Evolutionary conservation across 1,284 basidiomycete species (phyloP).

Genomic region (Malassezia yamatoensis): DNA sequence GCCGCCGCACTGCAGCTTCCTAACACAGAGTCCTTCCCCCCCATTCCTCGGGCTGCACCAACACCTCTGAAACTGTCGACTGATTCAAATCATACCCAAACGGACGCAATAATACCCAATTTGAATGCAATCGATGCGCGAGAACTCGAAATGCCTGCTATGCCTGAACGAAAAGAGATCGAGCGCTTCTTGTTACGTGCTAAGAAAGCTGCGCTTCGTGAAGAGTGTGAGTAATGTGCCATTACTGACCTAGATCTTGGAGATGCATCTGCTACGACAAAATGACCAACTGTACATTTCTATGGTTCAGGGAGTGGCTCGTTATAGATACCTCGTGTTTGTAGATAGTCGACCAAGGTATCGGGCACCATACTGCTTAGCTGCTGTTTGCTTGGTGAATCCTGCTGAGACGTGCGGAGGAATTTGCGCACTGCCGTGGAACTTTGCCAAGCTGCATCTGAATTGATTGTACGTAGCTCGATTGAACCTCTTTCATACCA

Average conservation of each 20-base stretch:
- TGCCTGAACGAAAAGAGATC: conserved; percentile 12
- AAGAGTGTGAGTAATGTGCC: conserved; percentile 7
- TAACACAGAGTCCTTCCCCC: not conserved
- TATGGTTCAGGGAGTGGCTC: not conserved
- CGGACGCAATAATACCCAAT: not conserved
- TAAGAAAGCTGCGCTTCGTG: conserved; percentile 18
- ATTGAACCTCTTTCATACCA: conserved; percentile 24
- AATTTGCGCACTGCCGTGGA: conserved; percentile 24
- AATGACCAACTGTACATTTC: not conserved
- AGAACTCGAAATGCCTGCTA: conserved; percentile 15
- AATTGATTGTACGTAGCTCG: conserved; percentile 23
- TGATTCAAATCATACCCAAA: conserved; percentile 29
- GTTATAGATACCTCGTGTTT: conserved; percentile 19
- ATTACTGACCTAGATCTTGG: not conserved
- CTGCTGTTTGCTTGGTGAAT: conserved; percentile 4
- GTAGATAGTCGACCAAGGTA: conserved; percentile 24
- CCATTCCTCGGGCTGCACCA: conserved; percentile 4
- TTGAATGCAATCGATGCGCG: conserved; percentile 7
- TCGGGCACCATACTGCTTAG: conserved; percentile 22
- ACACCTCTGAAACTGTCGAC: conserved; percentile 56
- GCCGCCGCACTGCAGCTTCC: conserved; percentile 4
- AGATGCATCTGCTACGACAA: not conserved
- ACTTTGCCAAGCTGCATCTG: conserved; percentile 20
- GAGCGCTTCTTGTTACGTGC: conserved; percentile 14
- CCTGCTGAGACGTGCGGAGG: conserved; percentile 2